phyloP scores from a whole-genome alignment of 106 monocot species.

The Amphibolis antarctica region DNA sequence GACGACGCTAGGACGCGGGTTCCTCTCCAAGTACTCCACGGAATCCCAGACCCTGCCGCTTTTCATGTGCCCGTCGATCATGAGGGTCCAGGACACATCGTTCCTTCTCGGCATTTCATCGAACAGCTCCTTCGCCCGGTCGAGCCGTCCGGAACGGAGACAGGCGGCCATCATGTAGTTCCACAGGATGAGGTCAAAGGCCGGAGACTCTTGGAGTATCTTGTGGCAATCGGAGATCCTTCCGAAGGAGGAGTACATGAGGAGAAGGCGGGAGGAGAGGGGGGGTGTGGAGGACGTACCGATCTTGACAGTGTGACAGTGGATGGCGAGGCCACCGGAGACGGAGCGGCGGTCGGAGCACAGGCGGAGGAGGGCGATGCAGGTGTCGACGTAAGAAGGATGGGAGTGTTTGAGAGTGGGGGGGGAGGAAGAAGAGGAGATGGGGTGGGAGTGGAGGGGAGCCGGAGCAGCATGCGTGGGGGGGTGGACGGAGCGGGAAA shows the following conservation, averaged over 20 bases:
- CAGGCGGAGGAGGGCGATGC: background rate
- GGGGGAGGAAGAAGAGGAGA: background rate
- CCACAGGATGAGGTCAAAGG: too few species aligned
- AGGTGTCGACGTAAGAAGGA: background rate
- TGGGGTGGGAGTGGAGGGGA: background rate
- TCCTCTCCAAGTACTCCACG: conserved; percentile 13
- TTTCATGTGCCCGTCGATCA: conserved; percentile 55
- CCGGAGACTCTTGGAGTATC: too few species aligned
- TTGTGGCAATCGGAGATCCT: too few species aligned
- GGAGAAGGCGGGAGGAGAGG: background rate
- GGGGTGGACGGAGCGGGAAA: too few species aligned
- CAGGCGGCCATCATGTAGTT: conserved; percentile 18
- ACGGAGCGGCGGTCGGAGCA: too few species aligned
- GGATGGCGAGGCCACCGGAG: too few species aligned
- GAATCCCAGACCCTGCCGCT: conserved; percentile 20
- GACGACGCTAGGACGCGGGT: conserved; percentile 21
- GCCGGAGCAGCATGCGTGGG: too few species aligned
- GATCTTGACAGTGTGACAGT: background rate
- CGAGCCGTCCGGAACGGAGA: conserved; percentile 5
- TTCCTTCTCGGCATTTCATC: conserved; percentile 37
- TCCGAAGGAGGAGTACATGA: too few species aligned
- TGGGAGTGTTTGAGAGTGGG: background rate
- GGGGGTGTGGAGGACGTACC: background rate
- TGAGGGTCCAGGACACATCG: conserved; percentile 23
- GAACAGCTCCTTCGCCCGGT: conserved; percentile 24